Percentiles rank a stretch among this genome's conserved stretches.
These are phyloP conservation scores for Euphorbia pulcherrima DNA, from an alignment of 345 rosid genomes.

Conservation along the genomic window DNA sequence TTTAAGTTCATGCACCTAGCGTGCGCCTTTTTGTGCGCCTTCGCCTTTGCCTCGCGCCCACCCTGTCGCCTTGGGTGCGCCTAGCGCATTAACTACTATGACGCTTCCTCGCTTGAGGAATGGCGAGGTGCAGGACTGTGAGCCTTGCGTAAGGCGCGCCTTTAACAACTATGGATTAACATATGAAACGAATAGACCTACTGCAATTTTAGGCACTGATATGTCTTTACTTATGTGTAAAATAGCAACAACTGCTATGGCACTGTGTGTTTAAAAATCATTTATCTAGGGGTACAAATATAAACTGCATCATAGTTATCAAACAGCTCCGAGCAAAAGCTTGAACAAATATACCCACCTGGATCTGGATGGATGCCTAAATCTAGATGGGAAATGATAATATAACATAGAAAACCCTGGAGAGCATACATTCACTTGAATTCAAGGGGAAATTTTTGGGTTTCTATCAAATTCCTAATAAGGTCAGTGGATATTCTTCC, in stretches of 20 bases:
- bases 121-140: no score
- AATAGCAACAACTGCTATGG: neutral
- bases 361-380: neutral
- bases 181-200: neutral
- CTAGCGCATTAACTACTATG: no score
- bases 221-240: neutral
- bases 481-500: neutral
- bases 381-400: neutral
- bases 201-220: neutral
- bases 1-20: no score
- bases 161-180: neutral
- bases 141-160: no score
- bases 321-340: neutral
- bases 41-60: no score
- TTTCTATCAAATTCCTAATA: neutral
- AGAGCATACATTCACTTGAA: neutral
- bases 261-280: no score
- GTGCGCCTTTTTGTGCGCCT: no score
- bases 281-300: neutral
- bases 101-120: no score
- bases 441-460: neutral
- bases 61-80: no score
- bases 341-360: neutral
- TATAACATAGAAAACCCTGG: neutral
- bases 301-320: no score